These are phyloP conservation scores for Crithidia brevicula DNA, from an alignment of 208 protist genomes.

Conservation along the genomic window DNA sequence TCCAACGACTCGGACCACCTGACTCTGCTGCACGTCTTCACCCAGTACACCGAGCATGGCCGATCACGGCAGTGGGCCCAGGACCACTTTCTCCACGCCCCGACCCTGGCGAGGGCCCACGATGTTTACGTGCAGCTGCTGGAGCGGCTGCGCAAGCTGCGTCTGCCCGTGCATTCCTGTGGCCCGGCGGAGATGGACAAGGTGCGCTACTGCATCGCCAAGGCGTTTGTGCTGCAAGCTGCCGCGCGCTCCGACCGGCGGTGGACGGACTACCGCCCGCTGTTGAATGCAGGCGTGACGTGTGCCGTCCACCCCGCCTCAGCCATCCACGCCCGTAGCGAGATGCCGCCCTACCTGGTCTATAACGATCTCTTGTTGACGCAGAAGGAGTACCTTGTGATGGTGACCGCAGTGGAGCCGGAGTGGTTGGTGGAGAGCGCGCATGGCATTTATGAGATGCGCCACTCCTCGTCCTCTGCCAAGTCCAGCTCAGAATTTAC, in stretches of 20 bases:
- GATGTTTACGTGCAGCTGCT: constrained; percentile 97
- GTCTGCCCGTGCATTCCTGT: constrained; percentile 58
- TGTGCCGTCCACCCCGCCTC: constrained; percentile 98
- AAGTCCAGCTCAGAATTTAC: too few species aligned
- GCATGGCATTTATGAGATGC: constrained; percentile 71
- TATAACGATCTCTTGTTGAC: constrained; percentile 98
- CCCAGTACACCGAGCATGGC: constrained; percentile 94
- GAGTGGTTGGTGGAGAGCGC: constrained; percentile 95
- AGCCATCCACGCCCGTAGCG: constrained; percentile 95
- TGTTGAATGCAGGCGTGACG: constrained; percentile 95
- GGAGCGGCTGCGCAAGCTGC: constrained; percentile 94
- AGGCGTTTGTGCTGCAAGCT: constrained; percentile 97
- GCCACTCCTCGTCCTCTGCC: constrained; percentile 3
- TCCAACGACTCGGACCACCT: constrained; percentile 99
- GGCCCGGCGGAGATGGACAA: constrained; percentile 84
- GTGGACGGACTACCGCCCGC: constrained; percentile 98
- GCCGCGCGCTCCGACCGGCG: constrained; percentile 91
- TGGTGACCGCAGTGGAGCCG: constrained; percentile 97
- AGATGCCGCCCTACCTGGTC: constrained; percentile 98
- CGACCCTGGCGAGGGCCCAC: constrained; percentile 87
- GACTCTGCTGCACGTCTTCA: constrained; percentile 98
- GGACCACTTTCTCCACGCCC: constrained; percentile 97
- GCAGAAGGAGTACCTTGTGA: constrained; percentile 97
- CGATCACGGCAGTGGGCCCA: constrained; percentile 95
- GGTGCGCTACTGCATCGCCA: constrained; percentile 95